Evolutionary conservation across 768 basidiomycete genomes (phyloP).

Genomic region (Rhodosporidiobolus sp.): DNA sequence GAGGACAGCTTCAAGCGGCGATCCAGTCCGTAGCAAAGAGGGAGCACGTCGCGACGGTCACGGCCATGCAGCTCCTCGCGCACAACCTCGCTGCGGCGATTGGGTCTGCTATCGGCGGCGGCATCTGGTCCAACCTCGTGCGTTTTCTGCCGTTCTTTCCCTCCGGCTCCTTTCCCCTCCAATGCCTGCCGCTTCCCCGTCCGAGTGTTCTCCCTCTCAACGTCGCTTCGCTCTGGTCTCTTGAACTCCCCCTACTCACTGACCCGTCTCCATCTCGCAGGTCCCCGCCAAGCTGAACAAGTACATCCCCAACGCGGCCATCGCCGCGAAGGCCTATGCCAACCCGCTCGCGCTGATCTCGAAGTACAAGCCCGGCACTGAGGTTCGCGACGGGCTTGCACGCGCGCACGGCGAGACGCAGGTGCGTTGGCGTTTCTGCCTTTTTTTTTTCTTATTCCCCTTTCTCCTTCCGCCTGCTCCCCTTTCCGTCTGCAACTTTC

Average conservation of each 20-base stretch:
- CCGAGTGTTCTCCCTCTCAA: no score
- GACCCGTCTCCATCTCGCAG: no score
- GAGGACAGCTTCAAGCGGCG: constrained; percentile 25
- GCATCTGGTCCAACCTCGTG: constrained; percentile 46
- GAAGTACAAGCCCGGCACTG: constrained; percentile 34
- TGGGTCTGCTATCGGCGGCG: neutral
- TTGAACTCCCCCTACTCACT: no score
- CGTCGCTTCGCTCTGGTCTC: no score
- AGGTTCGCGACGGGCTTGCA: constrained; percentile 40
- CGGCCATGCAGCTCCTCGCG: constrained; percentile 42
- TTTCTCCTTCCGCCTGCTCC: neutral
- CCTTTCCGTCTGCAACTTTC: no score
- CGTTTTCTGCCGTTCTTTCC: no score
- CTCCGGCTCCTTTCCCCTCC: no score
- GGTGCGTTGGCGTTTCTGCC: constrained; percentile 10
- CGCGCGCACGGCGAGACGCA: constrained; percentile 47
- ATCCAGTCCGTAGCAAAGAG: constrained; percentile 22
- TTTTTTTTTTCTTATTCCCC: neutral
- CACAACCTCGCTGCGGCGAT: constrained; percentile 45
- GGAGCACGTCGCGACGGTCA: constrained; percentile 40
- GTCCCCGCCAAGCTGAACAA: constrained; percentile 40
- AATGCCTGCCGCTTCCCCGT: no score
- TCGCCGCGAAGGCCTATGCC: constrained; percentile 41
- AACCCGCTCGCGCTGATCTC: constrained; percentile 43
- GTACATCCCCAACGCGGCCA: constrained; percentile 42